Conservation (phyloP, 1,284 basidiomycete genomes). For the Mycena sp. region DNA sequence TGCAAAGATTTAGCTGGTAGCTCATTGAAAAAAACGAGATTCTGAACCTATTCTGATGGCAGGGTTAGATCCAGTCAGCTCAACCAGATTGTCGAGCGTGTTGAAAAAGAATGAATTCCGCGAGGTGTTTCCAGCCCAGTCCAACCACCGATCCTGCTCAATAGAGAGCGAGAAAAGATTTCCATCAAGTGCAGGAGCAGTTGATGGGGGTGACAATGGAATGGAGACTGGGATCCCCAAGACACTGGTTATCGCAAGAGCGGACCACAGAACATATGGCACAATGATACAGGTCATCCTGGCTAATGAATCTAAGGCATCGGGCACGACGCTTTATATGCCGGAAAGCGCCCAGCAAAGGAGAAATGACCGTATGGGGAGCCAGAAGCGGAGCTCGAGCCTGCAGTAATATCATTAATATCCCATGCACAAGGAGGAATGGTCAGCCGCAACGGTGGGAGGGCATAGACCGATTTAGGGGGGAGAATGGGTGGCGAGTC, state of each 20-base stretch:
- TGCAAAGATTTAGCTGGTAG: background rate
- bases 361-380: constrained; percentile 11
- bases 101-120: constrained; percentile 63
- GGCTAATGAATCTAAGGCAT: no score
- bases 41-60: constrained; percentile 65
- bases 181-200: background rate
- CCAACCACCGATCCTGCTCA: constrained; percentile 71
- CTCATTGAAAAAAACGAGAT: background rate
- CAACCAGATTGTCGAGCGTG: constrained; percentile 62
- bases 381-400: background rate
- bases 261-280: constrained; percentile 1
- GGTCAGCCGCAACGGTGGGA: background rate
- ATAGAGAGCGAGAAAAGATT: constrained; percentile 69
- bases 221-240: constrained; percentile 15
- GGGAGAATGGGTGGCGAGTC: constrained; percentile 9
- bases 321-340: constrained; percentile 9
- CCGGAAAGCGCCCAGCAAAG: background rate
- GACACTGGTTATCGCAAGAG: constrained; percentile 11
- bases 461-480: background rate
- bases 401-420: constrained; percentile 16
- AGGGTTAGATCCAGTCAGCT: constrained; percentile 63
- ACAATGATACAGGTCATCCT: no score
- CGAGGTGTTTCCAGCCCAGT: constrained; percentile 62
- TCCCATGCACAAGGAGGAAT: background rate
- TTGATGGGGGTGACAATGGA: background rate